phyloP scores from a whole-genome alignment of 2,329 filamentous ascomycete genomes.

The Aspergillus novofumigatus region DNA sequence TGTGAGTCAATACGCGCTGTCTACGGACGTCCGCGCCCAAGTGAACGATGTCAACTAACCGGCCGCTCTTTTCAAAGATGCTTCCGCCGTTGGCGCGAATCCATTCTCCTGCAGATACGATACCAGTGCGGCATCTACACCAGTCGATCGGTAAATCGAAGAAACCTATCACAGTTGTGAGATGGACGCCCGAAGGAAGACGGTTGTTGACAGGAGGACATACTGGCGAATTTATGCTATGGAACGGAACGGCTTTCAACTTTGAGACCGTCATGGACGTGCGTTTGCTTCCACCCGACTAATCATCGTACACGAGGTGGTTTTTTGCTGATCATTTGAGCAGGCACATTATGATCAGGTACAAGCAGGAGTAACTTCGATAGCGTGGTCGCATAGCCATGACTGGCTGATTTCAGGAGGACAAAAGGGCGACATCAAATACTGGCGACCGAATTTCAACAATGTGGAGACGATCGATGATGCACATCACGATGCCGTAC shows the following conservation, averaged over 20 bases:
- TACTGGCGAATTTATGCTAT: conserved; percentile 95
- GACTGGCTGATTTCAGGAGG: conserved; percentile 97
- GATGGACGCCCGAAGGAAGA: conserved; percentile 95
- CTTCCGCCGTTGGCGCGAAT: conserved; percentile 75
- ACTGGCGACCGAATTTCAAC: conserved; percentile 99
- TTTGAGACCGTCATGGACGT: conserved; percentile 98
- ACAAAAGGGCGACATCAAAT: conserved; percentile 92
- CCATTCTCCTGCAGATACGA: conserved; percentile 73
- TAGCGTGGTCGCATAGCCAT: conserved; percentile 81
- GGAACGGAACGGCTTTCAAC: conserved; percentile 99
- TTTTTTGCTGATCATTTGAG: conserved; percentile 11
- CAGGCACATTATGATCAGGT: conserved; percentile 68
- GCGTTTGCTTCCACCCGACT: conserved; percentile 15
- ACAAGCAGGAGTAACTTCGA: conserved; percentile 42
- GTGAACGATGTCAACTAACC: conserved; percentile 8
- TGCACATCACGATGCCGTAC: conserved; percentile 82
- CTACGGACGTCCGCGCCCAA: background rate
- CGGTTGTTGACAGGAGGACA: conserved; percentile 88
- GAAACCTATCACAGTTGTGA: conserved; percentile 92
- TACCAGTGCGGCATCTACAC: conserved; percentile 92
- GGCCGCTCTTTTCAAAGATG: conserved; percentile 55
- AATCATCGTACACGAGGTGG: background rate
- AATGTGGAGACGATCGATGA: conserved; percentile 87
- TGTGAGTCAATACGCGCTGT: conserved; percentile 48
- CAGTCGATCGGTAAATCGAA: conserved; percentile 99